phyloP scores from a whole-genome alignment of 2,329 filamentous ascomycete species.

The Tolypocladium amazonense region DNA sequence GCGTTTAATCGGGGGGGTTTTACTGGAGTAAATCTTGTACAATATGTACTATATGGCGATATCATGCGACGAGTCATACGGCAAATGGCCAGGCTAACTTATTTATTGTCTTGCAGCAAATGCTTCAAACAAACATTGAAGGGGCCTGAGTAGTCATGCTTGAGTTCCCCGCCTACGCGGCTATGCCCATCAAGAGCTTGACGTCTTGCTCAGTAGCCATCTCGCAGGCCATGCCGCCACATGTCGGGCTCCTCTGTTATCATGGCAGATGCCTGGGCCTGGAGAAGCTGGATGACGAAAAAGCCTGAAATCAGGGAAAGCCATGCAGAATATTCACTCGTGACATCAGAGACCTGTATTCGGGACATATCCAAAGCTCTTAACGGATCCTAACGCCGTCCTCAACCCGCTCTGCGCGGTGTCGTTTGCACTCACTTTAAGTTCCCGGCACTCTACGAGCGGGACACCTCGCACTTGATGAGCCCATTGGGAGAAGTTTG shows the following conservation, averaged over 20 bases:
- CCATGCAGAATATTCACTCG: neutral
- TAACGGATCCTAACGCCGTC: neutral
- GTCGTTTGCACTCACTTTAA: neutral
- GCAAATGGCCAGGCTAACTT: neutral
- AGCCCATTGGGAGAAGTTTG: constrained; percentile 90
- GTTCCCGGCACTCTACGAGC: constrained; percentile 21
- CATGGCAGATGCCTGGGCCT: neutral
- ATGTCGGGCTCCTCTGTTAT: neutral
- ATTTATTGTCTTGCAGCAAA: neutral
- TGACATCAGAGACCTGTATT: neutral
- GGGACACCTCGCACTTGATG: constrained; percentile 83
- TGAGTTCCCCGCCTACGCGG: neutral
- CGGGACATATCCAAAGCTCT: neutral
- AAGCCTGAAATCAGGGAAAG: neutral
- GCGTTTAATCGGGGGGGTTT: neutral
- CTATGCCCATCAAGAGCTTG: neutral
- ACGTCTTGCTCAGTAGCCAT: neutral
- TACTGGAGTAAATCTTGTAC: constrained; percentile 15
- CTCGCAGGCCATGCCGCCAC: neutral
- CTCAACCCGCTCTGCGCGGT: neutral
- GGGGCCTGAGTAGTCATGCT: neutral
- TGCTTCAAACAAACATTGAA: neutral
- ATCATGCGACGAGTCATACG: neutral
- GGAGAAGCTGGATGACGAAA: too few relatives aligned
- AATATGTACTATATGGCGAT: constrained; percentile 18